phyloP scores from a whole-genome alignment of 2,329 filamentous ascomycete genomes.

The Aspergillus awamori region DNA sequence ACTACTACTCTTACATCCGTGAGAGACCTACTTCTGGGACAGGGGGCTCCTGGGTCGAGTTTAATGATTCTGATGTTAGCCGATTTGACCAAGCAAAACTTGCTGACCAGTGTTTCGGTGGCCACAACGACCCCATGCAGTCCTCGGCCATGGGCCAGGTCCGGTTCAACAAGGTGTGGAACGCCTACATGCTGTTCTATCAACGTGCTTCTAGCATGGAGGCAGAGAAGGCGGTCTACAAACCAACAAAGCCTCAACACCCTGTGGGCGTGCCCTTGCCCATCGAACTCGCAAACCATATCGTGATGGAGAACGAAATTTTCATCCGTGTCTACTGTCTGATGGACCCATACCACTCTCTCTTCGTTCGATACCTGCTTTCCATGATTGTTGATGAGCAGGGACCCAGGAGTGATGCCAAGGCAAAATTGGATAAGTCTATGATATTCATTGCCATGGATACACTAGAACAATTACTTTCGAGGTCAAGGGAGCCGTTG shows the following conservation, averaged over 20 bases:
- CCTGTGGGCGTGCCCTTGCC: slow-evolving; percentile 53
- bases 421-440: slow-evolving; percentile 50
- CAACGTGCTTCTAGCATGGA: slow-evolving; percentile 72
- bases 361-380: slow-evolving; percentile 68
- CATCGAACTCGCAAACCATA: slow-evolving; percentile 53
- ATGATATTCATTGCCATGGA: slow-evolving; percentile 50
- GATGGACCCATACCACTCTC: slow-evolving; percentile 71
- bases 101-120: slow-evolving; percentile 79
- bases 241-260: slow-evolving; percentile 50
- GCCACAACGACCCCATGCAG: slow-evolving; percentile 59
- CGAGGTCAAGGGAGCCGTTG: slow-evolving; percentile 69
- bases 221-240: slow-evolving; percentile 54
- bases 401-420: slow-evolving; percentile 52
- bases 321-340: slow-evolving; percentile 77
- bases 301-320: slow-evolving; percentile 71
- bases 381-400: slow-evolving; percentile 57
- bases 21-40: slow-evolving; percentile 65
- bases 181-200: slow-evolving; percentile 98
- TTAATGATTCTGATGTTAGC: slow-evolving; percentile 85
- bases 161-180: slow-evolving; percentile 69
- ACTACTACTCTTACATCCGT: slow-evolving; percentile 95
- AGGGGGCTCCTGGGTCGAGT: slow-evolving; percentile 74
- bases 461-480: slow-evolving; percentile 75
- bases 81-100: slow-evolving; percentile 75
- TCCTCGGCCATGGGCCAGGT: slow-evolving; percentile 49